Conservation (phyloP, 2,329 filamentous ascomycete species). For the Paecilomyces fulvus region DNA sequence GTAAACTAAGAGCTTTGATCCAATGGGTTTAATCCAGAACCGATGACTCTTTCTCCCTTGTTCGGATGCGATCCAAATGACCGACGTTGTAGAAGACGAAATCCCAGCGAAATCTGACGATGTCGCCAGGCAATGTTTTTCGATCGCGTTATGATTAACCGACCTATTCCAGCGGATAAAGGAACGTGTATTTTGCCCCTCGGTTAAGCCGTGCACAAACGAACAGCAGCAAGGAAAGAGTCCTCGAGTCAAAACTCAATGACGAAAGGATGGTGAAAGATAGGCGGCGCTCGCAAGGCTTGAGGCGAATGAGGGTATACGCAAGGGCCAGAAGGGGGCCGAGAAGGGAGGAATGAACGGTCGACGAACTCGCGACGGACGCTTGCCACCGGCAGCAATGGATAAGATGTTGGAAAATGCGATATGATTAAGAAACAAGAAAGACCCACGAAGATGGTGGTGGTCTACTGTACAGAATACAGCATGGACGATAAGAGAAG, state of each 20-base stretch:
- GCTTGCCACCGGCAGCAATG: slow-evolving; percentile 26
- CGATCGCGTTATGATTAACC: neutral
- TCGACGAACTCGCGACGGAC: slow-evolving; percentile 2
- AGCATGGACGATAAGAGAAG: neutral
- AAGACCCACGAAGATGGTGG: neutral
- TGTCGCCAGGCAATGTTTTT: neutral
- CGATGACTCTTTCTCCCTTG: neutral
- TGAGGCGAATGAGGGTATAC: slow-evolving; percentile 3
- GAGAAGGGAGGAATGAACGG: slow-evolving; percentile 11
- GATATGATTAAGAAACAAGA: slow-evolving; percentile 3
- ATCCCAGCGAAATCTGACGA: neutral
- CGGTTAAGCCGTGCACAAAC: neutral
- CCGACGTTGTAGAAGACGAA: neutral
- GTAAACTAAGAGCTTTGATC: neutral
- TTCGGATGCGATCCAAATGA: neutral
- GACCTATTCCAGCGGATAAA: neutral
- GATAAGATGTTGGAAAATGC: slow-evolving; percentile 2
- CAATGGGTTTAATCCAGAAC: neutral
- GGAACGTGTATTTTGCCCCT: neutral
- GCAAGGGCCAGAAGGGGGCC: slow-evolving; percentile 15
- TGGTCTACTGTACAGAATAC: neutral
- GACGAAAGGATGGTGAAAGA: neutral
- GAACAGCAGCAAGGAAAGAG: neutral
- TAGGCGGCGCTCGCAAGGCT: neutral
- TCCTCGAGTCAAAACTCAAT: neutral